Conservation (phyloP, 345 rosid genomes). For the Ailanthus altissimus region DNA sequence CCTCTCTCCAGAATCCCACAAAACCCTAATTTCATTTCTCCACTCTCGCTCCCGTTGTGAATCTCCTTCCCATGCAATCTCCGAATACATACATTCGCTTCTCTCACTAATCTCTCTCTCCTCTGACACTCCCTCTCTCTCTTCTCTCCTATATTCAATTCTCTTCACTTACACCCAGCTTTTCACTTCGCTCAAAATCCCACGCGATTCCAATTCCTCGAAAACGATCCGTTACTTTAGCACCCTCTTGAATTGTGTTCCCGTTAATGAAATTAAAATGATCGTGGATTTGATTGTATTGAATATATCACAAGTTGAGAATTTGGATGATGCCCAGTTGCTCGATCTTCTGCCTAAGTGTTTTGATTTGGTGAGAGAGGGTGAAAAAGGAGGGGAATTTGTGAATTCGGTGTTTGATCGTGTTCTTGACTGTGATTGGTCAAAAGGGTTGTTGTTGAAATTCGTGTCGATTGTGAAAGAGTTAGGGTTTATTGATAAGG, state of each 20-base stretch:
- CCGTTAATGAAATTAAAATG: conserved; percentile 37
- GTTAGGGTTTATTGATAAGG: conserved; percentile 50
- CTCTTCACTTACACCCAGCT: conserved; percentile 56
- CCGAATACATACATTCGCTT: conserved; percentile 59
- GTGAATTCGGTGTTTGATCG: conserved; percentile 43
- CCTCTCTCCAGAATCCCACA: conserved; percentile 50
- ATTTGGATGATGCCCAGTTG: conserved; percentile 68
- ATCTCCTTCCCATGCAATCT: conserved; percentile 53
- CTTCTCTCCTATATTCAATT: conserved; percentile 63
- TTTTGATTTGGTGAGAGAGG: conserved; percentile 40
- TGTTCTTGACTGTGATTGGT: conserved; percentile 56
- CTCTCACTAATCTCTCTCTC: conserved; percentile 62
- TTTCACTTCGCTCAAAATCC: conserved; percentile 48
- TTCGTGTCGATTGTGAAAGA: conserved; percentile 67
- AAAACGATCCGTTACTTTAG: conserved; percentile 56
- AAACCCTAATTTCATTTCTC: conserved; percentile 53
- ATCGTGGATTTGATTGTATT: conserved; percentile 45
- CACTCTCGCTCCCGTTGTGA: conserved; percentile 54
- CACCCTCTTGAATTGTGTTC: conserved; percentile 43
- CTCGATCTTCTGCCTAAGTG: conserved; percentile 71
- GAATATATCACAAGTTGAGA: conserved; percentile 25
- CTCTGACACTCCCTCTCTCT: conserved; percentile 44
- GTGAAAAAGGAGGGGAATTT: conserved; percentile 41
- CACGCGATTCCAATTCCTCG: conserved; percentile 62
- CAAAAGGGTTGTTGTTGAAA: conserved; percentile 54